Evolutionary conservation across 768 basidiomycete species (phyloP).

Genomic region (Kwoniella botswanensis): DNA sequence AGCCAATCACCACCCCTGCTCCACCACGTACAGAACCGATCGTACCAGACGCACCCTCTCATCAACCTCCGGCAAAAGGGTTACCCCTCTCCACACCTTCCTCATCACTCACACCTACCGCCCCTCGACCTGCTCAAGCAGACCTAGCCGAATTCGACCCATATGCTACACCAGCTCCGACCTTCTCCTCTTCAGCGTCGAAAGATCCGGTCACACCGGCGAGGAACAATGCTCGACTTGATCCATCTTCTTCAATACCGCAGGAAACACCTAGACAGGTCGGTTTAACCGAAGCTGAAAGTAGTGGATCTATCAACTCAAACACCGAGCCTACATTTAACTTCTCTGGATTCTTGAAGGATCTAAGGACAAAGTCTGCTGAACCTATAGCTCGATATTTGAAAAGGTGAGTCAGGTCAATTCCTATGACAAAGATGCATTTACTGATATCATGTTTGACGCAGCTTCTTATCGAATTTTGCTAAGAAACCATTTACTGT

Average conservation of each 20-base stretch:
- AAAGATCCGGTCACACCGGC: constrained; percentile 1
- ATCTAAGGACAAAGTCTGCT: constrained; percentile 84
- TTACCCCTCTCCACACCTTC: constrained; percentile 29
- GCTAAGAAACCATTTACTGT: constrained; percentile 88
- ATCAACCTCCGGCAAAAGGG: constrained; percentile 28
- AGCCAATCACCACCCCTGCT: constrained; percentile 15
- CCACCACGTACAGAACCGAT: constrained; percentile 3
- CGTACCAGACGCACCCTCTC: constrained; percentile 27
- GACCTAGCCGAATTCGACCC: constrained; percentile 47
- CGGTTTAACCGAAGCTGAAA: constrained; percentile 2
- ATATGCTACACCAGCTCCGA: constrained; percentile 26
- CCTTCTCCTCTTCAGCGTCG: constrained; percentile 14
- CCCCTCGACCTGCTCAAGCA: neutral
- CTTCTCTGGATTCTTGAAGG: constrained; percentile 92
- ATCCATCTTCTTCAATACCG: constrained; percentile 1
- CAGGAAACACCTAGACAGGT: constrained; percentile 6
- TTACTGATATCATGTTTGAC: neutral
- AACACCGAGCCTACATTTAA: constrained; percentile 66
- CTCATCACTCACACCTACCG: constrained; percentile 25
- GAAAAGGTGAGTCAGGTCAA: constrained; percentile 72
- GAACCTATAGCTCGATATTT: constrained; percentile 95
- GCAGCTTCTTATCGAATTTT: constrained; percentile 90
- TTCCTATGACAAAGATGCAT: neutral
- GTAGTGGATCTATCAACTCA: neutral
- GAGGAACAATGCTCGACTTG: neutral